phyloP scores from a whole-genome alignment of 2,329 filamentous ascomycete species.

The Sarocladium strictum region DNA sequence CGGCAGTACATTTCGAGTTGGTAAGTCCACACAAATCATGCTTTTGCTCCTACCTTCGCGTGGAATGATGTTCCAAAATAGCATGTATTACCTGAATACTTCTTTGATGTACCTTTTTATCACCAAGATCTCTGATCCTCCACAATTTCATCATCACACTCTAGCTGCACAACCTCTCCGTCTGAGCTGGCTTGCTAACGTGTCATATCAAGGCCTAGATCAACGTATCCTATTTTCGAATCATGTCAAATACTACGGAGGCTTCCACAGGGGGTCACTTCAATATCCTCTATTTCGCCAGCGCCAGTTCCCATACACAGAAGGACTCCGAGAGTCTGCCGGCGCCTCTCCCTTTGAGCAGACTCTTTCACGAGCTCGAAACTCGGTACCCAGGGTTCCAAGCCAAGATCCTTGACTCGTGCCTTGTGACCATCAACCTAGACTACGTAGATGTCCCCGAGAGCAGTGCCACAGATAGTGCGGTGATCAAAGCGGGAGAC shows the following conservation, averaged over 20 bases:
- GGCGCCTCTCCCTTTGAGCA: conserved; percentile 57
- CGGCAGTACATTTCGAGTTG: conserved; percentile 16
- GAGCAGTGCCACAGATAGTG: conserved; percentile 30
- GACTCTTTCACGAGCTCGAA: conserved; percentile 65
- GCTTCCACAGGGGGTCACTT: conserved; percentile 63
- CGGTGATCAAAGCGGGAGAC: conserved; percentile 63
- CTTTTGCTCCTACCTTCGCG: conserved; percentile 10
- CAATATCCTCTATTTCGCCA: conserved; percentile 76
- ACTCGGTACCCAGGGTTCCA: conserved; percentile 63
- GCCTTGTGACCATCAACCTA: conserved; percentile 73
- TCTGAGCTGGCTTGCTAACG: conserved; percentile 18
- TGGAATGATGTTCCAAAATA: conserved; percentile 47
- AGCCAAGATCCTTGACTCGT: conserved; percentile 62
- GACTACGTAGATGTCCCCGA: conserved; percentile 69
- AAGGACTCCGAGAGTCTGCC: conserved; percentile 59
- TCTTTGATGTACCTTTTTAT: conserved; percentile 54
- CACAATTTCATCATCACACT: conserved; percentile 18
- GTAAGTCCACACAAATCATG: conserved; percentile 23
- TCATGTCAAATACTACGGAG: conserved; percentile 34
- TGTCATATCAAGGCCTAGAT: not conserved
- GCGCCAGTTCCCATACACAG: conserved; percentile 64
- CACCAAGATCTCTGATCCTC: conserved; percentile 67
- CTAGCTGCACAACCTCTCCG: not conserved
- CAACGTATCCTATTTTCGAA: not conserved
- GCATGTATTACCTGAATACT: conserved; percentile 55